A percentile compares a stretch with the other conserved stretches of the same genome.
Conservation (phyloP, 2,329 filamentous ascomycete species). For the Ophiostoma sp. region DNA sequence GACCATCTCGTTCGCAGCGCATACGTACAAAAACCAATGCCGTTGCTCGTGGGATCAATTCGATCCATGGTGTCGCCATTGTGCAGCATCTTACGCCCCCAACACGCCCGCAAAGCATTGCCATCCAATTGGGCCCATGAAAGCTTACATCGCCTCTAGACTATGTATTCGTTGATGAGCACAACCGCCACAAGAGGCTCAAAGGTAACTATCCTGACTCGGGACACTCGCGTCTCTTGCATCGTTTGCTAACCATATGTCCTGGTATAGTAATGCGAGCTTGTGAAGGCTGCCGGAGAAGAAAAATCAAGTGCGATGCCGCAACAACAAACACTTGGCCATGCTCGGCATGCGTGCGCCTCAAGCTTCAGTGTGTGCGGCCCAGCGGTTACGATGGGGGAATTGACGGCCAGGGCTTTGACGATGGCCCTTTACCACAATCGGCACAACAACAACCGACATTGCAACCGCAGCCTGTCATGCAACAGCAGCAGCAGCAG, state of each 20-base stretch:
- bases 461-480: conserved; percentile 34
- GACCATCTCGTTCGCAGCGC: not conserved
- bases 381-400: conserved; percentile 62
- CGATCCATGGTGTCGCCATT: not conserved
- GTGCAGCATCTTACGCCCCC: not conserved
- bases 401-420: conserved; percentile 33
- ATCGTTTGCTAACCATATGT: conserved; percentile 25
- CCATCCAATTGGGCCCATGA: not conserved
- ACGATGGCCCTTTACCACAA: conserved; percentile 28
- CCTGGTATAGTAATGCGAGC: conserved; percentile 78
- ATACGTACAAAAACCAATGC: not conserved
- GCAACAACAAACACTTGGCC: conserved; percentile 97
- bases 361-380: conserved; percentile 90
- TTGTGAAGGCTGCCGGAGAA: conserved; percentile 86
- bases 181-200: conserved; percentile 93
- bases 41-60: not conserved
- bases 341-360: conserved; percentile 83
- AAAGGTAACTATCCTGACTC: conserved; percentile 62
- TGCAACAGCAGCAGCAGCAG: conserved; percentile 33
- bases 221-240: not conserved
- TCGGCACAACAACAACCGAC: conserved; percentile 29
- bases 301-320: conserved; percentile 97
- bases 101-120: not conserved
- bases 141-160: conserved; percentile 50
- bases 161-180: conserved; percentile 98